Percentiles rank a stretch among this genome's conserved stretches.
These are phyloP conservation scores for Phytopythium sindhum DNA, from an alignment of 352 stramenopile species.

Conservation along the genomic window DNA sequence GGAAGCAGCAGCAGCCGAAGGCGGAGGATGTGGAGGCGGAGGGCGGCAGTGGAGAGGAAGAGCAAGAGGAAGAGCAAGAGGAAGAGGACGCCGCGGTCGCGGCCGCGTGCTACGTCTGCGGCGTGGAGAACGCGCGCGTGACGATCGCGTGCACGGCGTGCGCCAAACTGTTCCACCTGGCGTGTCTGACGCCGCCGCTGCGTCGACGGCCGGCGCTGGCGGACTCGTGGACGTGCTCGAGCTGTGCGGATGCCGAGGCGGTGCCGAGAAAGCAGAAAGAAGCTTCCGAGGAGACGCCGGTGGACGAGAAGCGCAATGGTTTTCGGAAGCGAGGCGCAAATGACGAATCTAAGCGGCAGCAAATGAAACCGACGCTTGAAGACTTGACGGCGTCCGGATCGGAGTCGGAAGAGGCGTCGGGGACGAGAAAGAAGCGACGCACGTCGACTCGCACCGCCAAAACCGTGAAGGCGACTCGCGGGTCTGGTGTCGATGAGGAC, in stretches of 20 bases:
- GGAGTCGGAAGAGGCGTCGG: not conserved
- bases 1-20: not conserved
- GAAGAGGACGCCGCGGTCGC: too few relatives aligned
- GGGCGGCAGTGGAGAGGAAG: conserved; percentile 7
- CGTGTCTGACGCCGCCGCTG: conserved; percentile 49
- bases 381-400: not conserved
- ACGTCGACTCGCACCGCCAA: not conserved
- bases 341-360: not conserved
- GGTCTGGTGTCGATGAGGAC: too few relatives aligned
- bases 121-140: conserved; percentile 33
- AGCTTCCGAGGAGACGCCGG: not conserved
- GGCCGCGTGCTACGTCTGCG: conserved; percentile 35
- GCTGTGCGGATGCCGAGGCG: conserved; percentile 15
- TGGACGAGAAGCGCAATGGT: not conserved
- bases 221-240: conserved; percentile 38
- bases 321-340: not conserved
- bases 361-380: not conserved
- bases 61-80: not conserved
- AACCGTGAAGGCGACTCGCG: not conserved
- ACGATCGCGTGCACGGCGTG: conserved; percentile 43
- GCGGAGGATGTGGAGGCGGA: not conserved
- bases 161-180: conserved; percentile 41
- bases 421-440: not conserved
- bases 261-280: not conserved
- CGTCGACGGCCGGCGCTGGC: conserved; percentile 35